These are phyloP conservation scores for Rhizopogon parksii DNA, from an alignment of 1,284 basidiomycete genomes.

Conservation along the genomic window DNA sequence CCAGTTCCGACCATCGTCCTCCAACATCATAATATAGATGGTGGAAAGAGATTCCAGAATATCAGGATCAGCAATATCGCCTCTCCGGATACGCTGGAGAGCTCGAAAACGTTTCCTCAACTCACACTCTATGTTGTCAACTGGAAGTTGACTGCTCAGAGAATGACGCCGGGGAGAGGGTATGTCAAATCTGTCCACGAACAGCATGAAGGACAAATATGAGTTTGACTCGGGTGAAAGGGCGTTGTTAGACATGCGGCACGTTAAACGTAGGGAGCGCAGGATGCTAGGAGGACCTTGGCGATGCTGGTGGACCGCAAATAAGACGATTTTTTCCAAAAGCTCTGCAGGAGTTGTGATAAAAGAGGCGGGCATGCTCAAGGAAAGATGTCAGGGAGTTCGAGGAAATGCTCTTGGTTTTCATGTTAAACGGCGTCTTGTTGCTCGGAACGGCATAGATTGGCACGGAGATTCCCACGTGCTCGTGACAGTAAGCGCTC, in stretches of 20 bases:
- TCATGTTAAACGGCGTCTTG: conserved; percentile 20
- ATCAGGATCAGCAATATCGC: conserved; percentile 27
- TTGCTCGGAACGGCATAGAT: conserved; percentile 23
- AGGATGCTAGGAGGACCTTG: conserved; percentile 30
- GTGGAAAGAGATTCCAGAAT: conserved; percentile 45
- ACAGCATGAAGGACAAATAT: conserved; percentile 33
- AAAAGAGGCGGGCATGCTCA: conserved; percentile 22
- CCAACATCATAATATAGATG: conserved; percentile 55
- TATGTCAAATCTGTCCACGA: conserved; percentile 35
- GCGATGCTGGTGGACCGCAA: conserved; percentile 21
- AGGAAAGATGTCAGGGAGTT: conserved; percentile 6
- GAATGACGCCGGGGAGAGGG: conserved; percentile 34
- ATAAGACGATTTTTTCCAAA: conserved; percentile 30
- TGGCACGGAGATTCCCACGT: conserved; percentile 21
- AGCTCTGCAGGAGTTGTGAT: conserved; percentile 28
- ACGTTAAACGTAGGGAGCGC: conserved; percentile 27
- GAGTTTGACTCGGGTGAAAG: conserved; percentile 22
- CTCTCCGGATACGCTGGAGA: conserved; percentile 35
- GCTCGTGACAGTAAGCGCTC: conserved; percentile 22
- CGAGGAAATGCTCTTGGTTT: conserved; percentile 4
- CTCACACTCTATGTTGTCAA: conserved; percentile 31
- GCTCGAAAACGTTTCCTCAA: conserved; percentile 35
- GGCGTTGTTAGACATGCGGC: conserved; percentile 26
- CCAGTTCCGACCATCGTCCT: conserved; percentile 51
- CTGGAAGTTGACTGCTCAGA: conserved; percentile 10